Base-by-base conservation (phyloP, 2,329 filamentous ascomycete species). In the Thermoascus crustaceus region DNA sequence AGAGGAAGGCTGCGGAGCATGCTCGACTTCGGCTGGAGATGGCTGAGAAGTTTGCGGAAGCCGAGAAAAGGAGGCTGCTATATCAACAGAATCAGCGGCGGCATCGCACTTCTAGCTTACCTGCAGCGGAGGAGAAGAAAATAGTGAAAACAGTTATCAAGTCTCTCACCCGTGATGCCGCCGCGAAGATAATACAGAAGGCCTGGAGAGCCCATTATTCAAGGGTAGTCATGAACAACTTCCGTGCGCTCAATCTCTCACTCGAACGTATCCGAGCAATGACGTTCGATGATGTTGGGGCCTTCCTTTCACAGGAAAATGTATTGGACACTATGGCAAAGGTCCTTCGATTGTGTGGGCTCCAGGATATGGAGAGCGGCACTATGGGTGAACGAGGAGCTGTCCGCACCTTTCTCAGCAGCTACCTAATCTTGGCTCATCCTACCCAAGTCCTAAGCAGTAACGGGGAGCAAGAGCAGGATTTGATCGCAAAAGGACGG, bases 21-120 rank as follows among this genome's bases (percentile, higher is more conserved):
- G 66, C 68, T 34, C 68, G 73, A 33, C 65, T 75, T 39, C 67
- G 73, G 26, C 51, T 73, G 40, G 76, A 80, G 49, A 76, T 80
- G 72, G 72, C 76, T 27, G 76, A 80, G 61, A 76, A 76, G 46
- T 69, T 77, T 42, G 76, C 76, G 7, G 76, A 80, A 42, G 76
- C 74, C 3, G 76, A 80, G 49, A 73, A 67, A 50, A 65, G 77
- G 43, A 64, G 76, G 30, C 55, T 58, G 4, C 50, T 66, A 23
- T 68, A 69, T 42, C 66, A 68, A 47, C 63, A 67, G 45, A 64
- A 52, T 30, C 54, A 62, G 37, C 66, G 72, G 33, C 65, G 73
- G 35, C 63, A 67, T 17, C 64, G 73, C 37, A 73, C 71, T 10
- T 62, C 65, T 37, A 75, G 71, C 41, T 55, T 71, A 48, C 66